These are phyloP conservation scores for Thermothielavioides terrestris DNA, from an alignment of 495 filamentous ascomycete genomes.

Conservation along the genomic window DNA sequence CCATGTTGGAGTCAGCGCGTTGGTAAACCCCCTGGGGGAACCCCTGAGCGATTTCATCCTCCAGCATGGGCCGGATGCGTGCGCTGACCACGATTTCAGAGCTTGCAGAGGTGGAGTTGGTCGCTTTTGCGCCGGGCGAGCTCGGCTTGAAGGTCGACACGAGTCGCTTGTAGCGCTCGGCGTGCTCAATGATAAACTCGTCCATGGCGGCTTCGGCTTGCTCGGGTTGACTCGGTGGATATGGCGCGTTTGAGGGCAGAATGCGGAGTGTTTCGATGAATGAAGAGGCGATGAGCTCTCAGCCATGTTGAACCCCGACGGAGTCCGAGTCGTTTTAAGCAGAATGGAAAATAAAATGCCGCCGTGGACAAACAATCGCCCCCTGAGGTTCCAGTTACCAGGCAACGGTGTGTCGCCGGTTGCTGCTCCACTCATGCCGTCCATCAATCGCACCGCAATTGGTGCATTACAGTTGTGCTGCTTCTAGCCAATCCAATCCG, in stretches of 20 bases:
- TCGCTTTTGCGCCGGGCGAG: not conserved
- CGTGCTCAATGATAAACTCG: constrained; percentile 18
- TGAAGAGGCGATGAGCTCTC: no score
- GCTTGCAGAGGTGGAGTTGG: not conserved
- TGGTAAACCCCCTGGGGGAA: constrained; percentile 11
- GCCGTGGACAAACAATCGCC: not conserved
- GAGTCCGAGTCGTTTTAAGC: no score
- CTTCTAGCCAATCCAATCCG: not conserved
- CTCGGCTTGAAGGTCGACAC: constrained; percentile 13
- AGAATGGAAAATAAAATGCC: no score
- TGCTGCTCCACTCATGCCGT: not conserved
- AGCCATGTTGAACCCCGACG: no score
- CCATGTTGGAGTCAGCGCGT: constrained; percentile 1
- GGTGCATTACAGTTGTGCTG: not conserved
- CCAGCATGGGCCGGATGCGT: constrained; percentile 16
- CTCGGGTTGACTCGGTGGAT: not conserved
- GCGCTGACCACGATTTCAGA: constrained; percentile 16
- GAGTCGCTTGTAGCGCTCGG: constrained; percentile 15
- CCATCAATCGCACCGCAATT: no score
- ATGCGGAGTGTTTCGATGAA: no score
- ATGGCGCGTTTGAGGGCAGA: no score
- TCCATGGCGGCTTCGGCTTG: constrained; percentile 10
- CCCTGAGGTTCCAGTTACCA: not conserved
- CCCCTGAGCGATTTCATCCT: constrained; percentile 11
- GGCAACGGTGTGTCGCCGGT: not conserved